A percentile compares a stretch with the other conserved stretches of the same genome.
phyloP scores from a whole-genome alignment of 2,329 filamentous ascomycete species.

The Hawksworthiomyces lignivorus region DNA sequence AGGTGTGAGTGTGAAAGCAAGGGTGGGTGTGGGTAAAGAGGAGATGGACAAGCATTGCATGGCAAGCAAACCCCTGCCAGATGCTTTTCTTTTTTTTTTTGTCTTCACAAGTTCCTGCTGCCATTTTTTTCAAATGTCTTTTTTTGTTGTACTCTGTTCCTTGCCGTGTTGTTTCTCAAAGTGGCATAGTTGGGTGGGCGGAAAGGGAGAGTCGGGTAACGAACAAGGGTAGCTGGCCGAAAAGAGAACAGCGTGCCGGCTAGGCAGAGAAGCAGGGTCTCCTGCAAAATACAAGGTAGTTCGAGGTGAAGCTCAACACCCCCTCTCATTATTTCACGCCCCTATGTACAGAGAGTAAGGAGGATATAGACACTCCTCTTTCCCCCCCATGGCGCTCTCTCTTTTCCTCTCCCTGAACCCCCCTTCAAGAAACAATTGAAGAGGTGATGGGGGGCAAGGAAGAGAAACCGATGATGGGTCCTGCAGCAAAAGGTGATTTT shows the following conservation, averaged over 20 bases:
- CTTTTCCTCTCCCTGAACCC: no score
- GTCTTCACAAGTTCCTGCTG: neutral
- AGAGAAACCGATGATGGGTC: constrained; percentile 9
- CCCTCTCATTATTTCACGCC: neutral
- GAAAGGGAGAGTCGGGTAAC: constrained; percentile 14
- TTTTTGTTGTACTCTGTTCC: neutral
- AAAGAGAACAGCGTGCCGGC: constrained; percentile 11
- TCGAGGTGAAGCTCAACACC: neutral
- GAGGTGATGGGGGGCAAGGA: constrained; percentile 1
- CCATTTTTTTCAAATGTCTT: neutral
- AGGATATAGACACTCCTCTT: neutral
- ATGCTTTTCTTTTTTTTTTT: constrained; percentile 3
- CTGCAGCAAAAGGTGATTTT: constrained; percentile 9
- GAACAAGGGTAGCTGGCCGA: constrained; percentile 11
- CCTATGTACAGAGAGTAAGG: no score
- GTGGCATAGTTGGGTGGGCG: constrained; percentile 5
- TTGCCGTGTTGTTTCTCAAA: constrained; percentile 8
- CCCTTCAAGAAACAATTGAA: neutral
- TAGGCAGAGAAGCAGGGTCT: neutral
- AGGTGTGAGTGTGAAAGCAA: neutral
- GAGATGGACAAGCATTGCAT: constrained; percentile 2
- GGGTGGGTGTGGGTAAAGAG: constrained; percentile 11
- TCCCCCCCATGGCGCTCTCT: no score
- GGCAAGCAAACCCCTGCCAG: constrained; percentile 6
- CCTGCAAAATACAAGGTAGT: neutral